Percentiles rank a stretch among this genome's conserved stretches.
Conservation (phyloP, 140 eudicot species). For the Oenanthe javanica region DNA sequence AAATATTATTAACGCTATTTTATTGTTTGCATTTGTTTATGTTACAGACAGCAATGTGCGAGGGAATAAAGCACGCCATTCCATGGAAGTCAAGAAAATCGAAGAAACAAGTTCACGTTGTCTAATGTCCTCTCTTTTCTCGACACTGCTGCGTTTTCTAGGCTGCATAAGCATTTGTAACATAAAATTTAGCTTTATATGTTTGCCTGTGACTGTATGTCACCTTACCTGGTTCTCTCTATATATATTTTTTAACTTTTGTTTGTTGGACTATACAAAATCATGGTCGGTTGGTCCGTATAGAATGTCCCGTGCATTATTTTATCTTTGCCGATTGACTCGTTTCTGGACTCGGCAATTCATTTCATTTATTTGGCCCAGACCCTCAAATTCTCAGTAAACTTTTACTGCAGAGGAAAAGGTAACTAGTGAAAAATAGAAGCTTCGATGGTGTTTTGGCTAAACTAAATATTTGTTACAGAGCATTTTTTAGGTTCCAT, state of each 20-base stretch:
- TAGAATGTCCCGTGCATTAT: not conserved
- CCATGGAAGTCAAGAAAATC: constrained; percentile 55
- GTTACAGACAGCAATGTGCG: constrained; percentile 45
- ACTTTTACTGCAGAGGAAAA: too few relatives aligned
- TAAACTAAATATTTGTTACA: not conserved
- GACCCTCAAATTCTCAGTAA: not conserved
- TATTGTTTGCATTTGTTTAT: not conserved
- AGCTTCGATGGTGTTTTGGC: too few relatives aligned
- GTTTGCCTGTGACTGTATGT: not conserved
- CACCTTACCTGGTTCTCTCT: not conserved
- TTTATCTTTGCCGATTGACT: too few relatives aligned
- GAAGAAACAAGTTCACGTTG: constrained; percentile 32
- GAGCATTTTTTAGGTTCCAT: too few relatives aligned
- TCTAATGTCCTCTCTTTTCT: constrained; percentile 14
- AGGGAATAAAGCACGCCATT: constrained; percentile 63
- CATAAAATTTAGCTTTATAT: not conserved
- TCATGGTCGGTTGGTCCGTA: not conserved
- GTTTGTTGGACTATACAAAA: not conserved
- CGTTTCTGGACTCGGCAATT: too few relatives aligned
- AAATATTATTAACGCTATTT: too few relatives aligned
- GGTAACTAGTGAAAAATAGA: too few relatives aligned
- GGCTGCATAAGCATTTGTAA: not conserved
- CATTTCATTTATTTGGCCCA: not conserved
- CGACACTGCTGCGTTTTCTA: not conserved
- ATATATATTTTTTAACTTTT: not conserved